These are phyloP conservation scores for Saccharum hybrid DNA, from an alignment of 202 grass and related monocot genomes.

Conservation along the genomic window DNA sequence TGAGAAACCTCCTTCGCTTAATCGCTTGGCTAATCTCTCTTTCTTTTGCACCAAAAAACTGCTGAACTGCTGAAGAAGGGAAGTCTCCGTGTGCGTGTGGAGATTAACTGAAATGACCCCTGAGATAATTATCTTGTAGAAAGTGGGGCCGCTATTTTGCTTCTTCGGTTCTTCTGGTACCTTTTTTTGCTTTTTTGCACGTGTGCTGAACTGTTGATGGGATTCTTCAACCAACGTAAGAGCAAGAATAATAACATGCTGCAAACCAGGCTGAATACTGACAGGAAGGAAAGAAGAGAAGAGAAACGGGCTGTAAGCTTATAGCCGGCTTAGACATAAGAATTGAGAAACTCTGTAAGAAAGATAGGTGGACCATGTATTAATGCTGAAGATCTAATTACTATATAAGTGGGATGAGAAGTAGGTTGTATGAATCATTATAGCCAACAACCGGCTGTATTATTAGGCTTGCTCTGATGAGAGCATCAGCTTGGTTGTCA, in stretches of 20 bases:
- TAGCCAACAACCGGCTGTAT: too few relatives aligned
- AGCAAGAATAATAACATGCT: too few relatives aligned
- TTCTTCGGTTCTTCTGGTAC: background rate
- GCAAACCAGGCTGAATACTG: too few relatives aligned
- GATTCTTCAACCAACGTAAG: background rate
- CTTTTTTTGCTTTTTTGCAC: background rate
- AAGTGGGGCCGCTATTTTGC: conserved; percentile 1
- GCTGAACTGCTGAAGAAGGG: background rate
- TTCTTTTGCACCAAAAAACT: conserved; percentile 29
- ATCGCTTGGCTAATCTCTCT: background rate
- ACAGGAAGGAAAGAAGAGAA: too few relatives aligned
- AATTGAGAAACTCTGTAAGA: too few relatives aligned
- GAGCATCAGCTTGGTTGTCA: background rate
- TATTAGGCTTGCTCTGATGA: too few relatives aligned
- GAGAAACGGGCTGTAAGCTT: too few relatives aligned
- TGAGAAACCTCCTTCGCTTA: background rate
- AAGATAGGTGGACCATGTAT: too few relatives aligned
- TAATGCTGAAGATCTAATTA: too few relatives aligned
- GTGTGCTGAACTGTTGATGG: background rate
- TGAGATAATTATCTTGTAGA: conserved; percentile 1
- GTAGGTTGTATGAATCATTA: too few relatives aligned
- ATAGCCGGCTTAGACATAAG: too few relatives aligned
- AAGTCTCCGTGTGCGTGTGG: conserved; percentile 11
- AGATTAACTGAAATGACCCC: background rate
- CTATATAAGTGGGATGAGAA: too few relatives aligned